Evolutionary conservation across 805 yeast genomes (phyloP), one percentile per base, ranked within the genome.

Genomic region (Clavispora santaluciae): DNA sequence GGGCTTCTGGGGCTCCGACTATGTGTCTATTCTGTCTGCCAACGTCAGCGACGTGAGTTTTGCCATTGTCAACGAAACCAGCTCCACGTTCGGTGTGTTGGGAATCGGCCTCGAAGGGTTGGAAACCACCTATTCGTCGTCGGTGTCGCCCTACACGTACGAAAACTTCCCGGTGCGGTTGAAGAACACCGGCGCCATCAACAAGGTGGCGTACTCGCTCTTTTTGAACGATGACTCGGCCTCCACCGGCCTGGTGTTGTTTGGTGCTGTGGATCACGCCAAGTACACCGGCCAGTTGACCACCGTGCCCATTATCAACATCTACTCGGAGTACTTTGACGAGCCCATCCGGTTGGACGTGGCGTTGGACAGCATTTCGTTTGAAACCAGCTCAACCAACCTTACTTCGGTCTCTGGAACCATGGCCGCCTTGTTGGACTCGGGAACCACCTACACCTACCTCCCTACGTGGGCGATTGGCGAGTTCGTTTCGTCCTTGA

Each of bases 21-120:
- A 66, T 29, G 69, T 89, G 4, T 45, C 51, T 2, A 51, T 86
- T 40, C 78, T 80, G 35, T 76, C 69, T 36, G 59, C 71, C 11
- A 60, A 68, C 3, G 64, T 86, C 10, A 45, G 66, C 0, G 64
- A 68, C 41, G 63, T 84, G 22, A 77, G 87, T 5, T 74, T 89
- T 59, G 96, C 95, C 1, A 78, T 88, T 18, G 95, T 86, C 3
- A 78, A 78, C 54, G 59, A 61, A 25, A 76, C 87, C 2, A 77
- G 79, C 45, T 79, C 90, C 3, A 59, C 78, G 7, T 63, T 73
- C 43, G 91, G 95, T 41, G 91, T 86, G 20, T 61, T 86, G 31
- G 89, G 90, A 21, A 77, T 86, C 46, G 91, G 93, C 9, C 68
- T 84, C 38, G 63, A 76, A 5, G 84, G 79, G 11, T 69, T 85